phyloP scores from a whole-genome alignment of 2,329 filamentous ascomycete genomes.

The Penicillium digitatum region DNA sequence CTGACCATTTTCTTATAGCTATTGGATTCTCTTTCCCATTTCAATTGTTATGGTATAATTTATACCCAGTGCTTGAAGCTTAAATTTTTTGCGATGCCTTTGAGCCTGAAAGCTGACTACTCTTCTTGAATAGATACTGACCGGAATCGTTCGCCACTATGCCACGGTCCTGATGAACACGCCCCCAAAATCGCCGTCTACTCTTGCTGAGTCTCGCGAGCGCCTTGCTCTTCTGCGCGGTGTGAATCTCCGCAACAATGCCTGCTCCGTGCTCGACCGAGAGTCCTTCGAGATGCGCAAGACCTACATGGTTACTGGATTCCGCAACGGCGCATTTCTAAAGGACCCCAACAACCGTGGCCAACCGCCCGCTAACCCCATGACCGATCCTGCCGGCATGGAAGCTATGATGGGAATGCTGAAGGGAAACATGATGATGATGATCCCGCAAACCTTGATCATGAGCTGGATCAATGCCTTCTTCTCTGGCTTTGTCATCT shows the following conservation, averaged over 20 bases:
- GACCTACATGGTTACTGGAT: slow-evolving; percentile 73
- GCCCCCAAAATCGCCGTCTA: slow-evolving; percentile 72
- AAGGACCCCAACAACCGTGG: slow-evolving; percentile 84
- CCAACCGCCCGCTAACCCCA: slow-evolving; percentile 85
- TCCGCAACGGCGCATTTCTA: slow-evolving; percentile 79
- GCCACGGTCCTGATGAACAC: slow-evolving; percentile 85
- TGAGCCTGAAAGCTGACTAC: neutral
- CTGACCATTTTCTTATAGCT: slow-evolving; percentile 54
- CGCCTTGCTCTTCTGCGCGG: slow-evolving; percentile 80
- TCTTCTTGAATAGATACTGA: slow-evolving; percentile 62
- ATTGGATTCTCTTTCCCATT: slow-evolving; percentile 98
- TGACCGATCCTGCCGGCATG: slow-evolving; percentile 94
- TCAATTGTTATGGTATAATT: slow-evolving; percentile 81
- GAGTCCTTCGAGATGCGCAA: slow-evolving; percentile 76
- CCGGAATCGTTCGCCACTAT: slow-evolving; percentile 93
- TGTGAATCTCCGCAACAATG: slow-evolving; percentile 77
- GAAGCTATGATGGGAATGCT: slow-evolving; percentile 99
- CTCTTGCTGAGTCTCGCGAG: slow-evolving; percentile 62
- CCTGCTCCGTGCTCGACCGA: slow-evolving; percentile 72
- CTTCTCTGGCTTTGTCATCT: slow-evolving; percentile 96
- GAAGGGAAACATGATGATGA: slow-evolving; percentile 99
- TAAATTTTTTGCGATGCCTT: neutral
- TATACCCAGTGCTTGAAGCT: neutral
- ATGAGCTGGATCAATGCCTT: slow-evolving; percentile 99
- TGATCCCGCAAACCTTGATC: slow-evolving; percentile 95